Conservation (phyloP, 2,329 filamentous ascomycete species). For the Fusarium devonianum region DNA sequence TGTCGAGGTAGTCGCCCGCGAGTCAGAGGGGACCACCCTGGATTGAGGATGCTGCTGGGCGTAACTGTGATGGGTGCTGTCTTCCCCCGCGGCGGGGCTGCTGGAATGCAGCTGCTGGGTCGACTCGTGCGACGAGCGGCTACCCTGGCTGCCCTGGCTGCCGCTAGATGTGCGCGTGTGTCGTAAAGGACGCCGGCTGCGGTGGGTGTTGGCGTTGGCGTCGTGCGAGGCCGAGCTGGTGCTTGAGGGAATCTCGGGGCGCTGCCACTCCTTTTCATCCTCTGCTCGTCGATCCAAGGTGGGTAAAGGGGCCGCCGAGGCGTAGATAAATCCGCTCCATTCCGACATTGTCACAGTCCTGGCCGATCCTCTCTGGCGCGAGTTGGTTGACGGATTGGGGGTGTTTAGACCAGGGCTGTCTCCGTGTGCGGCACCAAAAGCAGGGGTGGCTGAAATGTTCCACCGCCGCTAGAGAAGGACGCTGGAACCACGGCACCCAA, state of each 20-base stretch:
- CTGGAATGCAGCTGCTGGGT: constrained; percentile 41
- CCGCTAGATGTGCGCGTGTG: constrained; percentile 39
- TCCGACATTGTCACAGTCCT: constrained; percentile 42
- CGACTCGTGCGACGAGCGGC: constrained; percentile 41
- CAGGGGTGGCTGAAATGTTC: constrained; percentile 35
- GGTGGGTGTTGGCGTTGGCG: constrained; percentile 15
- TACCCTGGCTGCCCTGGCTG: constrained; percentile 41
- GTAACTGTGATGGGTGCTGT: constrained; percentile 31
- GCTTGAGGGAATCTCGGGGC: constrained; percentile 32
- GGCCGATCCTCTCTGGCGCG: constrained; percentile 40
- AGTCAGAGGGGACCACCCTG: constrained; percentile 36
- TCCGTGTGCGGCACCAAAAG: constrained; percentile 24
- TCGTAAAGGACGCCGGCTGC: constrained; percentile 31
- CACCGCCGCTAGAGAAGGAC: constrained; percentile 33
- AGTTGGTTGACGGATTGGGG: constrained; percentile 34
- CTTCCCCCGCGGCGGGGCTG: constrained; percentile 41
- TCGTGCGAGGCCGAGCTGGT: constrained; percentile 33
- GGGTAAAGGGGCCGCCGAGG: constrained; percentile 43
- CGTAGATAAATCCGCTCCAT: constrained; percentile 44
- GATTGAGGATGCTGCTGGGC: background rate
- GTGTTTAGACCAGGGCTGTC: constrained; percentile 21
- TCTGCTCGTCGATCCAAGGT: constrained; percentile 36
- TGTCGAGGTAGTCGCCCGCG: constrained; percentile 30
- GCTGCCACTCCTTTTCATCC: constrained; percentile 42
- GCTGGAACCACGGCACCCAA: constrained; percentile 22